Base-by-base conservation (phyloP, 805 yeast species). In the Blastobotrys chiropterorum region DNA sequence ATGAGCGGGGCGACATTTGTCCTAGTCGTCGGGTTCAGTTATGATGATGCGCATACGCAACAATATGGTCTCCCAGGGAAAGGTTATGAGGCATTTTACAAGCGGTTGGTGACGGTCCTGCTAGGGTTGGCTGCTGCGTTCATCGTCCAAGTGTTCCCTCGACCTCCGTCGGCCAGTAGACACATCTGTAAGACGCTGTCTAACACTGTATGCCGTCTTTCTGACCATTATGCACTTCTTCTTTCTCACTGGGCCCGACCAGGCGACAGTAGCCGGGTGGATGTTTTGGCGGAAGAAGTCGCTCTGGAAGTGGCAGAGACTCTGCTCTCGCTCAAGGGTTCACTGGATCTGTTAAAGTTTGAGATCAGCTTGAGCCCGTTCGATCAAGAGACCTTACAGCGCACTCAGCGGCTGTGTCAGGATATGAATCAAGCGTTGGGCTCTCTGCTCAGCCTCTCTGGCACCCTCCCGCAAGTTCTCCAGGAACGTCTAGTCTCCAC, bases 21-120 rank as follows among this genome's bases (percentile, higher is more conserved):
- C 1, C 52, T 69, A 8, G 67, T 67, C 4, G 48, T 62, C 3
- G 71, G 70, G 3, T 58, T 63, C 38, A 65, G 70, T 42, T 69
- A 70, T 67, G 57, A 56, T 19, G 55, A 57, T 4, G 57, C 56
- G 3, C 63, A 61, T 16, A 26, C 34, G 5, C 34, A 26, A 26
- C 34, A 26, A 26, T 26, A 26, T 11, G 34, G 34, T 26, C 34
- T 26, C 34, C 34, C 34, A 26, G 34, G 34, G 11, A 26, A 11
- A 26, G 34, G 34, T 6, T 26, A 26, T 26, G 34, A 26, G 11
- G 34, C 34, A 26, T 26, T 26, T 26, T 26, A 26, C 11, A 26
- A 26, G n/a, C 59, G 71, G 13, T 64, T 65, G 38, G 64, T 63
- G 2, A 61, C 66, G 3, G 71, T 67, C 5, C 42, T 59, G 1